Base-by-base conservation (phyloP, 306 rosid species). In the Astragalus membranaceus region DNA sequence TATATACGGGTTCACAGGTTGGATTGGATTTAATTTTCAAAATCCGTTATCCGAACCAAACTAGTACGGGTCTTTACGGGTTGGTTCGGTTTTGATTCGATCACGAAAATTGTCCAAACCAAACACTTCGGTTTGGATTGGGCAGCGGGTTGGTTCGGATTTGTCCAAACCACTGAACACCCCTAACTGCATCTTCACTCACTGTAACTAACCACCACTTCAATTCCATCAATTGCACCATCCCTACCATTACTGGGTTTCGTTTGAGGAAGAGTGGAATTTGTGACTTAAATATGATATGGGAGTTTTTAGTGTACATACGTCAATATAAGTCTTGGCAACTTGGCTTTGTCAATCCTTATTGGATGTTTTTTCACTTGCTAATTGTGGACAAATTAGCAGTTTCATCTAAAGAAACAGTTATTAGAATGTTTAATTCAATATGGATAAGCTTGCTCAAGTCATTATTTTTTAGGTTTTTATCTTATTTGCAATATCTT, bases 361-460 rank as follows among this genome's bases (percentile, higher is more conserved):
- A 10, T 50, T 72, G 17, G 7, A 30, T 46, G 52, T 7, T 10
- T 26, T 26, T 26, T 26, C 30, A 8, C 33, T 2, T 70, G 42
- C 68, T 54, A 54, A n/a, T 44, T 64, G 32, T 63, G 36, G 67
- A 12, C 64, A 71, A 64, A 26, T 48, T 64, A 47, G 9, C 37
- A 16, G 29, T 16, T 4, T 54, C 26, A 9, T 47, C 41, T 30
- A 1, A 63, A 14, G 57, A 50, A 78, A 57, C n/a, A 56, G 44
- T 41, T 39, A 42, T 72, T 72, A 58, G 26, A 49, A 47, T 16
- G 63, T 29, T 26, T 39, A 30, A 64, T 43, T 74, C 41, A 54
- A 36, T 67, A 20, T 56, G 69, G 8, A 44, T 44, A 44, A 6
- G 42, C 33, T 4, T 2, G 58, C 23, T 10, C 8, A 46, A 44